A percentile compares a stretch with the other conserved stretches of the same genome.
Evolutionary conservation across 768 basidiomycete genomes (phyloP).

Genomic region (Crassisporium funariophilum): DNA sequence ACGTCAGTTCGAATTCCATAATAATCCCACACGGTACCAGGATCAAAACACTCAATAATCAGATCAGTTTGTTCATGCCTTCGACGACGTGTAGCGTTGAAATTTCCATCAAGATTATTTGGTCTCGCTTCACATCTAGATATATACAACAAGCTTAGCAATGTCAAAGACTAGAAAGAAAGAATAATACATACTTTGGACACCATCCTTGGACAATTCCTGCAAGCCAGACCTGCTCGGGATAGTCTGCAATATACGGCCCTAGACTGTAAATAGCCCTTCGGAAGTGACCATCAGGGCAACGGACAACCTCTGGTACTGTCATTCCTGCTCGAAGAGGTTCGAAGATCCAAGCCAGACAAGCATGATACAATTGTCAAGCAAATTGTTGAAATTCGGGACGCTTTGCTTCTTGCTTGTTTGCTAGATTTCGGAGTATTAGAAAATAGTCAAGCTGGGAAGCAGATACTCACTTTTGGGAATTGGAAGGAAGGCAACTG

Average conservation of each 20-base stretch:
- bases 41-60: conserved; percentile 25
- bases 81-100: conserved; percentile 13
- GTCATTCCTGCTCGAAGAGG: conserved; percentile 18
- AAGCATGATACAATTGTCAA: conserved; percentile 17
- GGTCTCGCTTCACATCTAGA: conserved; percentile 26
- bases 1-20: conserved; percentile 33
- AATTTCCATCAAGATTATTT: conserved; percentile 18
- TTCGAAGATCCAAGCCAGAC: conserved; percentile 8
- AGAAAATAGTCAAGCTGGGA: background rate
- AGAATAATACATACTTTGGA: conserved; percentile 16
- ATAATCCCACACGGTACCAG: conserved; percentile 31
- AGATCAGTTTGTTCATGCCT: conserved; percentile 25
- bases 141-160: background rate
- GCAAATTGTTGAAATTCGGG: conserved; percentile 12
- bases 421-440: background rate
- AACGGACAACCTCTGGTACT: conserved; percentile 22
- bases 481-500: background rate
- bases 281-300: conserved; percentile 36
- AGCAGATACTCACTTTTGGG: background rate
- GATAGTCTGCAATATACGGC: conserved; percentile 40
- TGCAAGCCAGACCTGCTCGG: conserved; percentile 32
- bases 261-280: conserved; percentile 31
- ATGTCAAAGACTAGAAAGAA: background rate
- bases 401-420: background rate
- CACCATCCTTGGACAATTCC: conserved; percentile 30